Evolutionary conservation across 2,329 filamentous ascomycete species (phyloP), one percentile per base, ranked within the genome.

Genomic region (Cylindrodendrum hubeiense): DNA sequence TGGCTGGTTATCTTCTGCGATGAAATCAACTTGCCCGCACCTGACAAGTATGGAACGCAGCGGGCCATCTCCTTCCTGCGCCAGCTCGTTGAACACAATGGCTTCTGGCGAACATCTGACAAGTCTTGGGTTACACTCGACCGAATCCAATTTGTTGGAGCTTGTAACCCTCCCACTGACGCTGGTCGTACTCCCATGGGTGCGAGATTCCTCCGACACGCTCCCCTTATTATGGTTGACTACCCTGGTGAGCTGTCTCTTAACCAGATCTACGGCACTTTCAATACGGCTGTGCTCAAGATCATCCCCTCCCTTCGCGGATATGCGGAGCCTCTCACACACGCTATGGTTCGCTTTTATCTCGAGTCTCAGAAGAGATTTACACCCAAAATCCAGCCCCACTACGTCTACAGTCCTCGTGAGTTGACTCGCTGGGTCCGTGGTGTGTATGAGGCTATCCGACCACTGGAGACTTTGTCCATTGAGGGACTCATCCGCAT

Each of bases 1-100:
- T 99, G 96, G 96, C 87, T 99, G 39, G 95, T 99, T 49, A 90
- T 99, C 67, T 99, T 99, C 86, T 99, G 96, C 75, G 96, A 99
- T 78, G 96, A 99, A 79, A 99, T 99, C 83, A 99, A 99, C 81
- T 86, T 99, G 85, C 96, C 96, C 7, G 95, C 96, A 5, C 96
- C 96, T 4, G 96, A 99, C 82, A 95, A 94, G 75, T 99, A 99
- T 78, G 95, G 95, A 60, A 99, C 97, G 2, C 96, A 99, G 79
- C 91, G 96, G 67, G 96, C 96, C 34, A 99, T 99, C 70, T 97
- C 96, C 6, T 99, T 99, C 87, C 81, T 99, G 71, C 91, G 97
- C 73, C 96, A 99, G 79, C 90, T 99, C 67, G 95, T 99, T 52
- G 96, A 99, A 79, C 96, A 99, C 77, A 98, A 98, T 73, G 96